phyloP scores from a whole-genome alignment of 352 stramenopile species.

The Phytopythium helicoides region DNA sequence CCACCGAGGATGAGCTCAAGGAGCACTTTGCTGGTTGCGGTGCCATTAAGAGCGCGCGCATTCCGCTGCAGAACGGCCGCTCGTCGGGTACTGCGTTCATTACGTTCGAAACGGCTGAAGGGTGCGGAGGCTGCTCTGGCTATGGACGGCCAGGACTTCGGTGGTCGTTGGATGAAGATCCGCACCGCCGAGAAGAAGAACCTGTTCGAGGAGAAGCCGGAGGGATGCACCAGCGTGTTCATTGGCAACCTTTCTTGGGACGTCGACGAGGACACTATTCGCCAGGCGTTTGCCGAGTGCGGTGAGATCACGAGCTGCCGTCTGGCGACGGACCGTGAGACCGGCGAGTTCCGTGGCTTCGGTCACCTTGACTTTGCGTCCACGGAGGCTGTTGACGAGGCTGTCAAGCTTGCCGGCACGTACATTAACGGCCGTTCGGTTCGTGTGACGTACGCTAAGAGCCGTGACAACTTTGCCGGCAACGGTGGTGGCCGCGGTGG shows the following conservation, averaged over 20 bases:
- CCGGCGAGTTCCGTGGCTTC: conserved; percentile 97
- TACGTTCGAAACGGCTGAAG: conserved; percentile 77
- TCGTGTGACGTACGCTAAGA: conserved; percentile 94
- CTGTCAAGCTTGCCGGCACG: conserved; percentile 89
- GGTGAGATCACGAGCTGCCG: conserved; percentile 94
- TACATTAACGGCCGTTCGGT: conserved; percentile 93
- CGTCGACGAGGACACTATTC: conserved; percentile 94
- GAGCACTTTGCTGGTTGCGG: conserved; percentile 95
- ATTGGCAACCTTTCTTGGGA: conserved; percentile 97
- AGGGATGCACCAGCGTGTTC: conserved; percentile 96
- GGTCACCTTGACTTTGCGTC: conserved; percentile 97
- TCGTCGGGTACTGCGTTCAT: conserved; percentile 96
- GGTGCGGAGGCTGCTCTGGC: conserved; percentile 80
- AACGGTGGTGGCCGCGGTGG: conserved; percentile 31
- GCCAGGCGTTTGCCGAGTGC: conserved; percentile 92
- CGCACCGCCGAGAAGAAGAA: conserved; percentile 83
- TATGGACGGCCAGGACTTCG: conserved; percentile 94
- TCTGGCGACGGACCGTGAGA: conserved; percentile 96
- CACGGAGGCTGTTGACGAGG: conserved; percentile 92
- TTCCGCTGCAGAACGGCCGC: conserved; percentile 90
- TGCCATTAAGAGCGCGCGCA: conserved; percentile 75
- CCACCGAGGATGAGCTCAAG: conserved; percentile 92
- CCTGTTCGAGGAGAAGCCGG: conserved; percentile 89
- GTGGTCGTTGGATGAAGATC: conserved; percentile 95
- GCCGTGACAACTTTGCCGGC: conserved; percentile 36